These are phyloP conservation scores for cucumber (Cucumis sativus) DNA, from an alignment of 306 rosid genomes.

Conservation along the genomic window DNA sequence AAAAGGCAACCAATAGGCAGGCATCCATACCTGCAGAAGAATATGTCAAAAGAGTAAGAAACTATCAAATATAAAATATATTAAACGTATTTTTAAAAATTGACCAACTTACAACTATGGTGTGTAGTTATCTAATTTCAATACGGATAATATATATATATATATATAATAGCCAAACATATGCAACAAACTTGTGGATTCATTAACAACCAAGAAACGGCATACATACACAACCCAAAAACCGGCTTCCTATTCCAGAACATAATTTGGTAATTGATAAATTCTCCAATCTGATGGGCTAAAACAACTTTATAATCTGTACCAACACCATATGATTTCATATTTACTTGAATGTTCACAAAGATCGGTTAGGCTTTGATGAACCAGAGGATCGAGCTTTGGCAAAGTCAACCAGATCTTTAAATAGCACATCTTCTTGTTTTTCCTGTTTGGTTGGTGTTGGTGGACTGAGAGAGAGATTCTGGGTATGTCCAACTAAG, in stretches of 20 bases:
- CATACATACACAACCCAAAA: conserved; percentile 6
- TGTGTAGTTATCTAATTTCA: background rate
- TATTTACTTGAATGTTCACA: conserved; percentile 18
- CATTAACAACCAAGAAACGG: background rate
- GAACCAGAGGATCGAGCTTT: conserved; percentile 75
- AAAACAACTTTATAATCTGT: background rate
- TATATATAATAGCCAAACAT: background rate
- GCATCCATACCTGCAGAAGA: too few relatives aligned
- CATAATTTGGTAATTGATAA: background rate
- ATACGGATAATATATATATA: background rate
- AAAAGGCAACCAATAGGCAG: background rate
- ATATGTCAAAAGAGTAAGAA: too few relatives aligned
- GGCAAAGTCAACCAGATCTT: conserved; percentile 75
- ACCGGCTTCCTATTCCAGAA: background rate
- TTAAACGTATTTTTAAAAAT: background rate
- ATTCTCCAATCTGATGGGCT: conserved; percentile 4
- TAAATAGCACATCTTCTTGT: conserved; percentile 74
- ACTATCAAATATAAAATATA: background rate
- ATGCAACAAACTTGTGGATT: background rate
- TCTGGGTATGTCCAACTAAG: conserved; percentile 65
- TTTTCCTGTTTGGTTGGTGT: conserved; percentile 50
- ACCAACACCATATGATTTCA: conserved; percentile 1
- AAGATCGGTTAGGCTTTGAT: conserved; percentile 57
- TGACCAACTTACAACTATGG: background rate
- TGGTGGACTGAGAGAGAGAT: conserved; percentile 50